Evolutionary conservation across 192 early-diverging fungal genomes (phyloP), one percentile per base, ranked within the genome.

Genomic region (Entomortierella beljakovae): DNA sequence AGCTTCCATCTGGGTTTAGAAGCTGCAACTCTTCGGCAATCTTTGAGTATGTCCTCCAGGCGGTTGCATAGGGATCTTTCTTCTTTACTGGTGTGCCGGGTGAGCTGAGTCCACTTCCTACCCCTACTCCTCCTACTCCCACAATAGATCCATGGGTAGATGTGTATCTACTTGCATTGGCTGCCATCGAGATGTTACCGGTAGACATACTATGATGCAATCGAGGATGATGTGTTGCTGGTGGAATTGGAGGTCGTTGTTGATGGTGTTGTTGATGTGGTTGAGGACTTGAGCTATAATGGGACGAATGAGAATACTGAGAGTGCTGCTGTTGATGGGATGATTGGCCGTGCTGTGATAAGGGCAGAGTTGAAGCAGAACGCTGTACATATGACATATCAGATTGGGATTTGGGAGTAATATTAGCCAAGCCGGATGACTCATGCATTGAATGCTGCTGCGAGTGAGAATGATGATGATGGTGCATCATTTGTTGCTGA

Each of bases 11-110:
- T 20, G 75, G 57, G 54, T 79, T 79, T 18, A 70, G 31, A 1
- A 79, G 51, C 32, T 64, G 61, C 0, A 79, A 42, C 23, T 79
- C 75, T 34, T 79, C 75, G 33, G 75, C 75, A 23, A 79, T 79
- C 40, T 79, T 79, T 26, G 75, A 79, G 34, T 79, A 79, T 5
- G 75, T 79, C 23, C 75, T 69, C 75, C 75, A 79, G 20, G 75
- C 75, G 5, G 75, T 79, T 23, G 75, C 75, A 25, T 79, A 79
- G 0, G 75, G 75, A 33, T 79, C 75, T 26, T 79, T 79, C 55
- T 79, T 79, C 57, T 79, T 79, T 8, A 61, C 55, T 29, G 60
- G 46, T 9, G 56, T 26, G 3, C 16, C 61, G 10, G 22, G 22
- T 0, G 28, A 15, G 20, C 3, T 33, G 32, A 2, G 15, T 48